These are phyloP conservation scores for Fistulifera solaris DNA, from an alignment of 108 stramenopile genomes.

Conservation along the genomic window DNA sequence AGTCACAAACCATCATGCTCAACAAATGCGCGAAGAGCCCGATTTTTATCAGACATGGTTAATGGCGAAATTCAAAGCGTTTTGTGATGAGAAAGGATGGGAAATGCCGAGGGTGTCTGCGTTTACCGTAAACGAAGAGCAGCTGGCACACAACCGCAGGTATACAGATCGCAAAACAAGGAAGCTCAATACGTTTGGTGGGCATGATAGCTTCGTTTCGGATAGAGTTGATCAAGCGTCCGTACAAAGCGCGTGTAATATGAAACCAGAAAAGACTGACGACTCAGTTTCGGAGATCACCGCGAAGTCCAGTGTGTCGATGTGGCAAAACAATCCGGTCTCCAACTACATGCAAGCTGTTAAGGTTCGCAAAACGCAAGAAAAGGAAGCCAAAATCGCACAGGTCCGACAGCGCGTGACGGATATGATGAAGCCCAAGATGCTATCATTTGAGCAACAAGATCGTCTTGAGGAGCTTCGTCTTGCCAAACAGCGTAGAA, in stretches of 20 bases:
- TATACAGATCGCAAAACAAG: not conserved
- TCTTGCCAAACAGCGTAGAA: conserved; percentile 25
- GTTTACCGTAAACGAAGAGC: conserved; percentile 54
- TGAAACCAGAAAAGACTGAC: not conserved
- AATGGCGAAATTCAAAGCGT: conserved; percentile 66
- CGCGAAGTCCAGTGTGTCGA: conserved; percentile 3
- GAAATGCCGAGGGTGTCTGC: conserved; percentile 62
- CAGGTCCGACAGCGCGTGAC: conserved; percentile 37
- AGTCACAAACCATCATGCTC: conserved; percentile 60
- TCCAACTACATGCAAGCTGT: conserved; percentile 19
- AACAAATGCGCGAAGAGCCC: conserved; percentile 66
- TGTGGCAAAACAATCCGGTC: conserved; percentile 33
- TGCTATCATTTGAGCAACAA: conserved; percentile 28
- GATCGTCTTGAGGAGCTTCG: conserved; percentile 46
- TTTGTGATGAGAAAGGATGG: conserved; percentile 75
- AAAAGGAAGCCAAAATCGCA: conserved; percentile 31
- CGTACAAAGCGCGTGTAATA: conserved; percentile 1
- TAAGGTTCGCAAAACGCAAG: conserved; percentile 16
- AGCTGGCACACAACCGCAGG: conserved; percentile 14
- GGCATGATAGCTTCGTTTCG: not conserved
- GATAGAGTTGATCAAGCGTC: conserved; percentile 1
- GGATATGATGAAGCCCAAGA: conserved; percentile 40
- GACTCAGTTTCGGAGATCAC: not conserved
- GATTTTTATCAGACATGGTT: conserved; percentile 83
- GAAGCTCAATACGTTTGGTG: not conserved